These are phyloP conservation scores for Vishniacozyma victoriae DNA, from an alignment of 768 basidiomycete genomes.

Conservation along the genomic window DNA sequence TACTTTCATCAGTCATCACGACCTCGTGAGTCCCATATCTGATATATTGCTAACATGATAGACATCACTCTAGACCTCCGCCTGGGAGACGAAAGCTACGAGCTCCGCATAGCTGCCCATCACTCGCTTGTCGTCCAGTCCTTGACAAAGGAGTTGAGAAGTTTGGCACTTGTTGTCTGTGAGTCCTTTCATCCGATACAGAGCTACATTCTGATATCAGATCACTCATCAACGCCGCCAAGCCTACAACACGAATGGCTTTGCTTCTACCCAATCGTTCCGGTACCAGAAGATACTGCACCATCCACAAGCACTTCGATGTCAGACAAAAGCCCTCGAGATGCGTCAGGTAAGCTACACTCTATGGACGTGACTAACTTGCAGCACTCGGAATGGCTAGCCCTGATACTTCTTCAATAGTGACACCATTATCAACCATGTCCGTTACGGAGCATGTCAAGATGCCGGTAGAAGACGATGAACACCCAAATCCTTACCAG, in stretches of 20 bases:
- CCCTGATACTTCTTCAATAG: not conserved
- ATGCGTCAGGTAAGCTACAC: too few species aligned
- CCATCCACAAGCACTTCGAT: too few species aligned
- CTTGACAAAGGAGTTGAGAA: slow-evolving; percentile 23
- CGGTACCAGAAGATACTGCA: too few species aligned
- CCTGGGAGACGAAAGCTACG: slow-evolving; percentile 6
- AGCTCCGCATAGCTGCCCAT: slow-evolving; percentile 21
- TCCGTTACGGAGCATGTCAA: not conserved
- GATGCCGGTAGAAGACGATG: slow-evolving; percentile 6
- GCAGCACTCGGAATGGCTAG: too few species aligned
- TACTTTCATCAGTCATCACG: slow-evolving; percentile 34
- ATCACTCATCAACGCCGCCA: slow-evolving; percentile 4
- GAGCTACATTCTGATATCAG: not conserved
- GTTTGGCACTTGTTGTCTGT: slow-evolving; percentile 18
- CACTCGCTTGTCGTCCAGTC: slow-evolving; percentile 20
- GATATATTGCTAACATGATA: slow-evolving; percentile 1
- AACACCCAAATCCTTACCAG: slow-evolving; percentile 21
- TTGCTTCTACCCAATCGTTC: slow-evolving; percentile 20
- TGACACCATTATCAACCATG: not conserved
- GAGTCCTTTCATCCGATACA: slow-evolving; percentile 1
- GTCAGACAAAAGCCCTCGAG: too few species aligned
- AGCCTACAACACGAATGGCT: slow-evolving; percentile 22
- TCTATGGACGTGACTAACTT: too few species aligned
- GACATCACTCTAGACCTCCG: slow-evolving; percentile 28
- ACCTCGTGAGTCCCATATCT: slow-evolving; percentile 24